Base-by-base conservation (phyloP, 139 green algal species). In the Astrephomene gubernaculifera region DNA sequence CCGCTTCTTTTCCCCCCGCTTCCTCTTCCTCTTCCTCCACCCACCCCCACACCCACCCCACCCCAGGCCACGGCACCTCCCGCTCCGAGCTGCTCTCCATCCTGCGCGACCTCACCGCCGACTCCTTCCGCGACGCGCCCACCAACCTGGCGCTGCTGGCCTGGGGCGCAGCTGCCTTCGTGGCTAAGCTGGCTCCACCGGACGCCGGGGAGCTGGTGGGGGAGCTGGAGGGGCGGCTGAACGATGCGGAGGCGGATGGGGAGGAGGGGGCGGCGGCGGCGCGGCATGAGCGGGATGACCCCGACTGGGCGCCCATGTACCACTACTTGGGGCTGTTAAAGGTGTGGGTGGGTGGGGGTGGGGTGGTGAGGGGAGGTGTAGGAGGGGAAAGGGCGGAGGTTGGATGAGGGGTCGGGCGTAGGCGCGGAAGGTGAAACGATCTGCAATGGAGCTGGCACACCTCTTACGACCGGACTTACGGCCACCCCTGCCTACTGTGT, bases 101-200 rank as follows among this genome's bases (percentile, higher is more conserved):
- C 44, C 44, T 76, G 33, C 79, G 64, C 45, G 36, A 44, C 45
- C 79, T 86, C 2, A 70, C 65, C 35, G 45, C 7, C 67, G 38
- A 78, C 2, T 65, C 79, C 4, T 31, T 86, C 0, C 3, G 29
- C 9, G 45, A 64, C 10, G 33, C 79, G 45, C 79, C 79, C 44
- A 69, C 45, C 35, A 54, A 86, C 45, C 79, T 86, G 44, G 79
- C 65, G 65, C 60, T 86, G 45, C 79, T 86, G 79, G 65, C 45
- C 27, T 76, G 64, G 65, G 79, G 45, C 25, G 79, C 65, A 5
- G 35, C 25, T 5, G 31, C 65, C 27, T 86, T 86, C 49, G 57
- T 86, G 79, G 45, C 64, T 45, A 86, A 86, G 79, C 65, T 86
- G 35, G 79, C 65, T 9, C 45, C 79, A 2, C 35, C 25, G 29